Percentiles rank a stretch among this genome's conserved stretches.
phyloP scores from a whole-genome alignment of 2,329 filamentous ascomycete genomes.

The Pseudogymnoascus sp. region DNA sequence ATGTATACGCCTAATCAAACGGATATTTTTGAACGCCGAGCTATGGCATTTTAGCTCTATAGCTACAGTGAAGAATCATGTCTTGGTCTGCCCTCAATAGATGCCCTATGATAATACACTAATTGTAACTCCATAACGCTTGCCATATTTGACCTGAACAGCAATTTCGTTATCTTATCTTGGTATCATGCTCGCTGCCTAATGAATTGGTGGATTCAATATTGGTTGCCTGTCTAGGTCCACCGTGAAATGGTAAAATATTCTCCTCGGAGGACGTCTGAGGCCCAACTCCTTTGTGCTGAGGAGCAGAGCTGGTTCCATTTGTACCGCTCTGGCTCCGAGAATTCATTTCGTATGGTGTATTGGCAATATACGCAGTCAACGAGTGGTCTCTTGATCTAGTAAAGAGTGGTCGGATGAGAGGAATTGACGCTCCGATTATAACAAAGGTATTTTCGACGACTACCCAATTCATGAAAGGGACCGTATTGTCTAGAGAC shows the following conservation, averaged over 20 bases:
- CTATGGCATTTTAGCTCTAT: too few relatives aligned
- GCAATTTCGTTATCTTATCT: too few relatives aligned
- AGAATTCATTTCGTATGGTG: neutral
- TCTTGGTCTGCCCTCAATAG: neutral
- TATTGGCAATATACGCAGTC: neutral
- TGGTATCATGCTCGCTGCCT: neutral
- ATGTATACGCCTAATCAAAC: too few relatives aligned
- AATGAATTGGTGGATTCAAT: neutral
- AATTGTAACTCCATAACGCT: neutral
- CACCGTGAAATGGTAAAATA: slow-evolving; percentile 8
- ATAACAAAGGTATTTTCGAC: neutral
- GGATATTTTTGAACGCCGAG: too few relatives aligned
- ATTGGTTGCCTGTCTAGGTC: neutral
- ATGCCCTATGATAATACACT: neutral
- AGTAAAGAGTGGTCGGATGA: neutral
- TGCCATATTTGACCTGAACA: neutral
- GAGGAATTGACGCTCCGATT: neutral
- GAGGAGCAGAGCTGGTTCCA: slow-evolving; percentile 6
- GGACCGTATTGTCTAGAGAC: neutral
- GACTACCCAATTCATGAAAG: neutral
- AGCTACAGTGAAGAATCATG: neutral
- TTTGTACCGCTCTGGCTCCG: neutral
- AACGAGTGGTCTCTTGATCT: slow-evolving; percentile 4
- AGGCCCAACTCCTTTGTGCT: neutral
- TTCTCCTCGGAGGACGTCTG: slow-evolving; percentile 9